Percentiles rank a stretch among this genome's conserved stretches.
phyloP scores from a whole-genome alignment of 2,329 filamentous ascomycete species.

The Sclerotinia borealis region DNA sequence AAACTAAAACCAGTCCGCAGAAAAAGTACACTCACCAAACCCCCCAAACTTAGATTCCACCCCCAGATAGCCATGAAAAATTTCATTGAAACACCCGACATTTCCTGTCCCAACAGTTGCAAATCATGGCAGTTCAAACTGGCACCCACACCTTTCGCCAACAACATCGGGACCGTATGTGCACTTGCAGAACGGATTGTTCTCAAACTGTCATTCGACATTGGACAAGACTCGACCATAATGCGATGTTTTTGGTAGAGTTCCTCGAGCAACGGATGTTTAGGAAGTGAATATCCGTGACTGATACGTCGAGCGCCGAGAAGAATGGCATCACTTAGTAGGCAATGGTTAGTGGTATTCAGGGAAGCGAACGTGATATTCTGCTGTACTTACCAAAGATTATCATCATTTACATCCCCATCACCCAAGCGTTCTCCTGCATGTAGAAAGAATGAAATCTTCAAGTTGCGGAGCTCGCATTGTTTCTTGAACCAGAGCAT shows the following conservation, averaged over 20 bases:
- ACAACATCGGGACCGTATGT: constrained; percentile 73
- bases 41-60: constrained; percentile 80
- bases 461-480: constrained; percentile 64
- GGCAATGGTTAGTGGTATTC: neutral
- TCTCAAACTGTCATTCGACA: constrained; percentile 80
- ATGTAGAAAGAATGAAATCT: constrained; percentile 90
- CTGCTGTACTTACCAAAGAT: constrained; percentile 35
- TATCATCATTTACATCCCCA: constrained; percentile 65
- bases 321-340: constrained; percentile 74
- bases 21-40: constrained; percentile 53
- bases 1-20: neutral
- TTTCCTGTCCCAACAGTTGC: constrained; percentile 77
- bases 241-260: constrained; percentile 81
- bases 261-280: constrained; percentile 79
- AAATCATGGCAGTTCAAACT: constrained; percentile 87
- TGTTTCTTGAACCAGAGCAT: constrained; percentile 86
- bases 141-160: constrained; percentile 75
- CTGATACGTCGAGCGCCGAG: constrained; percentile 80
- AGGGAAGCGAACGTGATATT: neutral
- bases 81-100: constrained; percentile 75
- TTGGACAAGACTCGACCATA: constrained; percentile 79
- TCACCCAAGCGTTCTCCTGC: constrained; percentile 80
- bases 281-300: constrained; percentile 78
- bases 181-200: constrained; percentile 66
- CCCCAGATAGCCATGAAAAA: constrained; percentile 89